These are phyloP conservation scores for Penicillium sp. DNA, from an alignment of 2,329 filamentous ascomycete genomes.

Conservation along the genomic window DNA sequence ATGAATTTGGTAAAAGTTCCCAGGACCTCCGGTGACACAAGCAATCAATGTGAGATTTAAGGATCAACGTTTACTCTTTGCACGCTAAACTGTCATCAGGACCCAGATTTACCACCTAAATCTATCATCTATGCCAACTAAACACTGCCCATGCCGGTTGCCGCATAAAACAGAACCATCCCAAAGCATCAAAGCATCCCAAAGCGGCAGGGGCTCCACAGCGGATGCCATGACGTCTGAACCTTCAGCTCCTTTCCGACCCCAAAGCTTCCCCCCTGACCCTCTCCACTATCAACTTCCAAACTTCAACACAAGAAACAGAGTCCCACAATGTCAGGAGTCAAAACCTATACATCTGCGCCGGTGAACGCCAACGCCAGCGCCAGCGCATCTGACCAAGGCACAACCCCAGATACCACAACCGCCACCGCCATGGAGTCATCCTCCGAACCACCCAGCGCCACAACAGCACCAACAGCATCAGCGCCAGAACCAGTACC, in stretches of 20 bases:
- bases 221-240: slow-evolving; percentile 25
- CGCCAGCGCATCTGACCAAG: not conserved
- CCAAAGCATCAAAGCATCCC: not conserved
- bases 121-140: too few species aligned
- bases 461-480: slow-evolving; percentile 36
- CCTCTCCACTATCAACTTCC: slow-evolving; percentile 12
- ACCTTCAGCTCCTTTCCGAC: not conserved
- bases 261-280: not conserved
- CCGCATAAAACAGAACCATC: not conserved
- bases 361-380: slow-evolving; percentile 26
- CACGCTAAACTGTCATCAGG: too few species aligned
- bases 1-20: too few species aligned
- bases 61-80: too few species aligned
- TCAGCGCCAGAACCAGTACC: slow-evolving; percentile 27
- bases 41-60: too few species aligned
- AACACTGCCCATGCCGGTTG: too few species aligned
- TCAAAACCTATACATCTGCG: slow-evolving; percentile 29
- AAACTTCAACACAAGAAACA: not conserved
- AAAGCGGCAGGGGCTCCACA: slow-evolving; percentile 21
- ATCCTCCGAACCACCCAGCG: slow-evolving; percentile 18
- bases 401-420: slow-evolving; percentile 19
- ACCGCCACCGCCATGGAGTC: slow-evolving; percentile 24
- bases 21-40: too few species aligned
- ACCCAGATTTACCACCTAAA: too few species aligned
- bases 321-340: slow-evolving; percentile 23